Evolutionary conservation across 192 early-diverging fungal genomes (phyloP).

Genomic region (Haplosporangium gracile): DNA sequence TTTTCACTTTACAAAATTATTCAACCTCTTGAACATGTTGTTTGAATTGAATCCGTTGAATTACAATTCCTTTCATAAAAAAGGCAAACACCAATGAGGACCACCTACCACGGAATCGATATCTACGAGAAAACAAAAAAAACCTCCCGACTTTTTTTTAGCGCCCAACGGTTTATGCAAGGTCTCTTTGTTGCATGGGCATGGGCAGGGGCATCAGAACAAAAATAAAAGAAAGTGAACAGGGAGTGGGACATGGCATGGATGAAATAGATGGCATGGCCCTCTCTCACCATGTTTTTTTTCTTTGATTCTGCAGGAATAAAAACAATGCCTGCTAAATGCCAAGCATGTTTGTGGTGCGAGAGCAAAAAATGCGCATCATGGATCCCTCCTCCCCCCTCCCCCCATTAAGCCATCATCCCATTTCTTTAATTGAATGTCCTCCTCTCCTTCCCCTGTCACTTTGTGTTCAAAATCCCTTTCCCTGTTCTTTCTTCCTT

Average conservation of each 20-base stretch:
- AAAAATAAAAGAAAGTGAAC: not conserved
- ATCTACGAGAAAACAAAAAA: not conserved
- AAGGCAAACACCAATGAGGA: no score
- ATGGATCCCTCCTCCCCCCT: no score
- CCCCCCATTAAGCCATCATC: not conserved
- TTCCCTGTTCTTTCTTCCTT: no score
- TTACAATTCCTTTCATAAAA: no score
- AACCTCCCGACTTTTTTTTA: no score
- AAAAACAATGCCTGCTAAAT: not conserved
- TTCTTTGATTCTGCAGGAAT: not conserved
- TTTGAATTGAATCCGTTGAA: no score
- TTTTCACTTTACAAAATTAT: no score
- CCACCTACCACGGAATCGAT: no score
- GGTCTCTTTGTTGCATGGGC: not conserved
- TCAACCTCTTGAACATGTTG: no score
- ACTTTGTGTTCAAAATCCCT: no score
- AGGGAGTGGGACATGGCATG: not conserved
- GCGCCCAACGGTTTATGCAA: not conserved
- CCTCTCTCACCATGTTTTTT: not conserved
- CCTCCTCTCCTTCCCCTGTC: not conserved
- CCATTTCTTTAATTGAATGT: not conserved
- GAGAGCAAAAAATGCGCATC: not conserved
- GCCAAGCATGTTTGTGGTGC: not conserved
- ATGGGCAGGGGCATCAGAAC: not conserved
- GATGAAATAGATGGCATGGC: not conserved